A percentile compares a stretch with the other conserved stretches of the same genome.
phyloP scores from a whole-genome alignment of 306 rosid genomes.

The Sophora flavescens region DNA sequence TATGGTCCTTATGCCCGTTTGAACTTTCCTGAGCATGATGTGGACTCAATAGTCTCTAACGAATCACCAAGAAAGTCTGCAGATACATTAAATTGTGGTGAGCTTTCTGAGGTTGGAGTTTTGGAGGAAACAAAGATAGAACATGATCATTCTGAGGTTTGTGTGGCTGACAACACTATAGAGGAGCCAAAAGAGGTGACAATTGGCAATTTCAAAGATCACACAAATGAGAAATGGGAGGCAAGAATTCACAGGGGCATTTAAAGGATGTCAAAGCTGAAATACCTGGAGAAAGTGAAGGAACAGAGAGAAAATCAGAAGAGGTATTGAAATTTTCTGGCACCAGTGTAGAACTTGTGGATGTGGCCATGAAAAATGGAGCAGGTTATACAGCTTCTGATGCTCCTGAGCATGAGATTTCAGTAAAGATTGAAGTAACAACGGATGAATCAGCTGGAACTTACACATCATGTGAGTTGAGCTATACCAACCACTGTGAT shows the following conservation, averaged over 20 bases:
- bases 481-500: not conserved
- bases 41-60: slow-evolving; percentile 26
- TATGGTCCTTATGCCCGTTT: slow-evolving; percentile 77
- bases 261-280: not conserved
- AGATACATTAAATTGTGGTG: slow-evolving; percentile 17
- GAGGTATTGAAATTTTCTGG: not conserved
- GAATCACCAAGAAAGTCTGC: slow-evolving; percentile 29
- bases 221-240: slow-evolving; percentile 1
- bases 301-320: not conserved
- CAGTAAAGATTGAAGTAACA: slow-evolving; percentile 31
- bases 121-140: slow-evolving; percentile 35
- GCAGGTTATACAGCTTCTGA: slow-evolving; percentile 5
- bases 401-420: not conserved
- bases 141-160: slow-evolving; percentile 9
- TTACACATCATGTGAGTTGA: not conserved
- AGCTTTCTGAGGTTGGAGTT: slow-evolving; percentile 13
- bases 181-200: slow-evolving; percentile 54
- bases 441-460: slow-evolving; percentile 32
- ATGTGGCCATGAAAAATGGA: not conserved
- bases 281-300: not conserved
- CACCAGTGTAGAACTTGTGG: not conserved
- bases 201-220: not conserved
- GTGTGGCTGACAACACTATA: slow-evolving; percentile 11
- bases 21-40: slow-evolving; percentile 61
- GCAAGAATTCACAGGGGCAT: not conserved